These are phyloP conservation scores for Geotrichum cucujoidarum DNA, from an alignment of 1,139 yeast species.

Conservation along the genomic window DNA sequence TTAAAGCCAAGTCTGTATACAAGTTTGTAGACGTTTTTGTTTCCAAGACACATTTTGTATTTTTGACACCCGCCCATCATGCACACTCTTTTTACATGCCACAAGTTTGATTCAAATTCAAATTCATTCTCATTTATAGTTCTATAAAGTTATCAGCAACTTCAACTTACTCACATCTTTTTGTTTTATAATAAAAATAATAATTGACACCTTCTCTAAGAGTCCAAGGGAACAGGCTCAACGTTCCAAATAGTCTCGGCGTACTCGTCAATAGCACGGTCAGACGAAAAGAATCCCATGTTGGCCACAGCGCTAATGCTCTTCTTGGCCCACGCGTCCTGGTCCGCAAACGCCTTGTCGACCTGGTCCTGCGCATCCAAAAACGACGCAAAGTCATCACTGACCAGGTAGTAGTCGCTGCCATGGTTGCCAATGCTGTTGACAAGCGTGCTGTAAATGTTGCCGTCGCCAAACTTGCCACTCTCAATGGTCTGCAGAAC, in stretches of 20 bases:
- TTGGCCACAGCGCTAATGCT: constrained; percentile 78
- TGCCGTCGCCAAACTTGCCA: constrained; percentile 67
- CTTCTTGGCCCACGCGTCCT: constrained; percentile 70
- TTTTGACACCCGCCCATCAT: too few species aligned
- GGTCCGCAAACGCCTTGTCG: constrained; percentile 65
- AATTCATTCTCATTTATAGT: background rate
- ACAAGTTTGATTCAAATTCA: too few species aligned
- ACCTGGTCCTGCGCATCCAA: constrained; percentile 73
- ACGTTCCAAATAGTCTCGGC: constrained; percentile 92
- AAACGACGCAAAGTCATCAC: constrained; percentile 84
- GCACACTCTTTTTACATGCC: too few species aligned
- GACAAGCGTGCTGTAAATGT: constrained; percentile 62
- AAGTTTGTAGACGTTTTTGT: too few species aligned
- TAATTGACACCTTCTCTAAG: background rate
- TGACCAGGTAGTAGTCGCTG: constrained; percentile 71
- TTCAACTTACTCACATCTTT: background rate
- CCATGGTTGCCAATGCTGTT: constrained; percentile 63
- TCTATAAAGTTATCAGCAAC: background rate
- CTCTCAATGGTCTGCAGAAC: constrained; percentile 67
- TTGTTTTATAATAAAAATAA: background rate
- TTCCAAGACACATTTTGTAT: too few species aligned
- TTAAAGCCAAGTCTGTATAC: too few species aligned
- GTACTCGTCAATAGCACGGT: constrained; percentile 86
- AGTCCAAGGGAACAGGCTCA: constrained; percentile 48
- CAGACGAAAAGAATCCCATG: constrained; percentile 90